These are phyloP conservation scores for Mortierella sp. DNA, from an alignment of 371 early-diverging fungal species.

Conservation along the genomic window DNA sequence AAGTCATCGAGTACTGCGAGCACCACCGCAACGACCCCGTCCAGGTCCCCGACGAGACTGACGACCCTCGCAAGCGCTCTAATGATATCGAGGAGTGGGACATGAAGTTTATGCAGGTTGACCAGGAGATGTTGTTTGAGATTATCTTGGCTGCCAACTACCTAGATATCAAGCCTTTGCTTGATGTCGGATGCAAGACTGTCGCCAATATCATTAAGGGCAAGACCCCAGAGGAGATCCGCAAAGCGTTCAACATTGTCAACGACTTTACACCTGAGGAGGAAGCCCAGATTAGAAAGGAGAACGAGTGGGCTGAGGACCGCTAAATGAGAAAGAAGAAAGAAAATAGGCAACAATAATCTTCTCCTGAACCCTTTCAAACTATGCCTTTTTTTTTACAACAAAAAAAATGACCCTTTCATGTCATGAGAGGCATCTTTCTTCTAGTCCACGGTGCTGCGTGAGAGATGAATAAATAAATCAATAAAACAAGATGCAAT, in stretches of 20 bases:
- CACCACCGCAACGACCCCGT: constrained; percentile 81
- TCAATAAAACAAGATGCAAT: background rate
- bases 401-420: no score
- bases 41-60: constrained; percentile 57
- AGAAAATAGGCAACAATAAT: background rate
- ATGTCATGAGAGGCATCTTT: no score
- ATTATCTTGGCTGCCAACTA: constrained; percentile 94
- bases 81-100: constrained; percentile 89
- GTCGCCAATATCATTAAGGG: constrained; percentile 98
- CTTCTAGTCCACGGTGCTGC: no score
- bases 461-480: no score
- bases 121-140: constrained; percentile 84
- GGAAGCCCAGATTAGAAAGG: constrained; percentile 89
- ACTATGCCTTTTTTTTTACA: no score
- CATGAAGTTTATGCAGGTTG: constrained; percentile 83
- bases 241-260: constrained; percentile 93
- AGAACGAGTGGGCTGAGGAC: constrained; percentile 94
- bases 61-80: constrained; percentile 72
- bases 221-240: constrained; percentile 94
- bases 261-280: constrained; percentile 98
- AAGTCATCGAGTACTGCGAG: constrained; percentile 88
- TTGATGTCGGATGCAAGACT: constrained; percentile 97
- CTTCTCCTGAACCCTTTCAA: no score
- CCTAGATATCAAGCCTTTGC: constrained; percentile 94
- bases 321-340: constrained; percentile 63